Percentiles rank a stretch among this genome's conserved stretches.
These are phyloP conservation scores for Pholiota adiposa DNA, from an alignment of 1,284 basidiomycete species.

Conservation along the genomic window DNA sequence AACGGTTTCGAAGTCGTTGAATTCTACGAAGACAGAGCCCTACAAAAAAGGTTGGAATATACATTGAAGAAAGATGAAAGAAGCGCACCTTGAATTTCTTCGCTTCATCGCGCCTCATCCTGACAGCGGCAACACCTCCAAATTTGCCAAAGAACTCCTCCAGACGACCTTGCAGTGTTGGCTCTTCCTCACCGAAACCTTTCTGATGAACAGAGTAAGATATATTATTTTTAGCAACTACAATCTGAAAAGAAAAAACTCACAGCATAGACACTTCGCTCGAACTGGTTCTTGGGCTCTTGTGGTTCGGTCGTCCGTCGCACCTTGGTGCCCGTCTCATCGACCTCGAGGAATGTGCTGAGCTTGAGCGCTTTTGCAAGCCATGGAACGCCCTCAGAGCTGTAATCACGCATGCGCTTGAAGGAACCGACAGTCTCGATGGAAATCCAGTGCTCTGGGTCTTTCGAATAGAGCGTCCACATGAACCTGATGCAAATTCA, in stretches of 20 bases:
- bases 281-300: slow-evolving; percentile 76
- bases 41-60: slow-evolving; percentile 35
- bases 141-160: slow-evolving; percentile 87
- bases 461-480: slow-evolving; percentile 85
- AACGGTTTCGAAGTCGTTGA: slow-evolving; percentile 73
- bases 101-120: slow-evolving; percentile 81
- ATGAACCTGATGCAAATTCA: slow-evolving; percentile 73
- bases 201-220: slow-evolving; percentile 57
- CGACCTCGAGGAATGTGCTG: slow-evolving; percentile 77
- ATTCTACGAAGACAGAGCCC: slow-evolving; percentile 95
- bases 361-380: slow-evolving; percentile 67
- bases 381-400: slow-evolving; percentile 63
- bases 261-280: slow-evolving; percentile 85
- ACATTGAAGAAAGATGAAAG: neutral
- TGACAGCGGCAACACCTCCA: slow-evolving; percentile 83
- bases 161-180: slow-evolving; percentile 74
- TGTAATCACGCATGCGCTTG: slow-evolving; percentile 91
- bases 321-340: slow-evolving; percentile 75
- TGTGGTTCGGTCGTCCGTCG: slow-evolving; percentile 74
- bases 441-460: slow-evolving; percentile 89
- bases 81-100: slow-evolving; percentile 82
- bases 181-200: slow-evolving; percentile 84
- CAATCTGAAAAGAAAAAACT: slow-evolving; percentile 34
- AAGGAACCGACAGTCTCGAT: slow-evolving; percentile 90
- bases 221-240: slow-evolving; percentile 1